Conservation (phyloP, 768 basidiomycete genomes). For the Kwoniella shandongensis region DNA sequence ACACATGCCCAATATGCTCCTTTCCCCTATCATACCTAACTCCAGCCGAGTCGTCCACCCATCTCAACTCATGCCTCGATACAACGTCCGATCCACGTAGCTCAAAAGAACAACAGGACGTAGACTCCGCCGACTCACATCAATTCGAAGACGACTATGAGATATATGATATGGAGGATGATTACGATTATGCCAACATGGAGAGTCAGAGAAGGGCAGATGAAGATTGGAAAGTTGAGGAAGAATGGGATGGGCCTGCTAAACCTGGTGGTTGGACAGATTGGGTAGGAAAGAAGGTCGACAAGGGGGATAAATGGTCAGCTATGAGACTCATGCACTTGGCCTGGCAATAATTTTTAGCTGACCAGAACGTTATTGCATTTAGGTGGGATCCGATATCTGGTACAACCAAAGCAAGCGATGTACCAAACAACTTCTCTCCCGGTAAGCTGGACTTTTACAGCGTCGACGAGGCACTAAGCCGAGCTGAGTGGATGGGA, state of each 20-base stretch:
- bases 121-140: background rate
- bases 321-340: no score
- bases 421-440: conserved; percentile 43
- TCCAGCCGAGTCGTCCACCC: conserved; percentile 15
- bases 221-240: conserved; percentile 2
- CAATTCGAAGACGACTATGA: background rate
- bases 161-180: background rate
- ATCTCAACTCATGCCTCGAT: conserved; percentile 46
- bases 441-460: conserved; percentile 31
- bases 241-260: conserved; percentile 43
- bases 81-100: background rate
- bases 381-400: conserved; percentile 47
- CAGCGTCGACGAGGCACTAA: no score
- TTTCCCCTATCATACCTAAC: conserved; percentile 26
- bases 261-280: conserved; percentile 36
- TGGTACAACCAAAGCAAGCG: conserved; percentile 3
- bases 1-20: conserved; percentile 35
- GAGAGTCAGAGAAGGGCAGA: background rate
- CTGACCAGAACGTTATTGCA: no score
- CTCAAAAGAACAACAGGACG: background rate
- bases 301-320: conserved; percentile 44
- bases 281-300: conserved; percentile 32
- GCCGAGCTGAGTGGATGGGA: background rate
- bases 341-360: no score
- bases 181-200: conserved; percentile 5